These are phyloP conservation scores for Herpetospermum pedunculosum DNA, from an alignment of 306 rosid genomes.

Conservation along the genomic window DNA sequence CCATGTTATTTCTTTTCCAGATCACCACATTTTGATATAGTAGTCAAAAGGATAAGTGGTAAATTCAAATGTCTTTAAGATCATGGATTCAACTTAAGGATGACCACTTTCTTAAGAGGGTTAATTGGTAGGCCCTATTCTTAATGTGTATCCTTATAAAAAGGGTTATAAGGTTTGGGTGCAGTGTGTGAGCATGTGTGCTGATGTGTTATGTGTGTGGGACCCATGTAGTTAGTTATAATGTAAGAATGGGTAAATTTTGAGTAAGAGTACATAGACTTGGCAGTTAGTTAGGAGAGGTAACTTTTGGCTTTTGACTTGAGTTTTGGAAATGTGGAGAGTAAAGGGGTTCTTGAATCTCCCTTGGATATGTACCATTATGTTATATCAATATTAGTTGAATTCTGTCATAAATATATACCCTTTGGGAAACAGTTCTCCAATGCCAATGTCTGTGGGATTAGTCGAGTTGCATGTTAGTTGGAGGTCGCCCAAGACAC, in stretches of 20 bases:
- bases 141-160: background rate
- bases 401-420: background rate
- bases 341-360: background rate
- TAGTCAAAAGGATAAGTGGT: background rate
- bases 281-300: background rate
- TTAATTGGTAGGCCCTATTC: background rate
- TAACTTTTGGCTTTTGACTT: background rate
- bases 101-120: background rate
- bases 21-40: background rate
- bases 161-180: background rate
- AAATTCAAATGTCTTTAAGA: background rate
- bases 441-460: background rate
- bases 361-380: background rate
- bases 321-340: background rate
- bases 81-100: background rate
- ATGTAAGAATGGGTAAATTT: background rate
- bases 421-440: background rate
- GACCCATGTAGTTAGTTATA: background rate
- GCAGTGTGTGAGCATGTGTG: background rate
- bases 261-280: background rate
- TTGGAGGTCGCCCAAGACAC: background rate
- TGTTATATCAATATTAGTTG: background rate
- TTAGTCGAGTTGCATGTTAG: background rate
- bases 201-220: background rate
- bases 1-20: background rate